Conservation (phyloP, 495 filamentous ascomycete species). For the Penicillium turbatum region DNA sequence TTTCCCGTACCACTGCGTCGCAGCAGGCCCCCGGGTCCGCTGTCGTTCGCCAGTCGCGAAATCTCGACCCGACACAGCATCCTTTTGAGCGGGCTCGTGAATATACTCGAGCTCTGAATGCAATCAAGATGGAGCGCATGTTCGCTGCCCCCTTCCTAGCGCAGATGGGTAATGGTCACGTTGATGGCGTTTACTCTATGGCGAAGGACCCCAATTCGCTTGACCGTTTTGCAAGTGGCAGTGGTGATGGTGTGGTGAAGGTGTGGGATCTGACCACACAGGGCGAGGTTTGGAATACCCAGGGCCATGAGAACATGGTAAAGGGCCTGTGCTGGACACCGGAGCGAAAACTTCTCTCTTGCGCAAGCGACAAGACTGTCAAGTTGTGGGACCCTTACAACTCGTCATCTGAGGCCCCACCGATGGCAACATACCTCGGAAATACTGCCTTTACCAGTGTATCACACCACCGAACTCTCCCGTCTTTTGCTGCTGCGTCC, state of each 20-base stretch:
- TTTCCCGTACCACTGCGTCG: conserved; percentile 70
- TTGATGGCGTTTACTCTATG: conserved; percentile 83
- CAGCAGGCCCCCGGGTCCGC: conserved; percentile 75
- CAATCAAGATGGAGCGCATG: conserved; percentile 90
- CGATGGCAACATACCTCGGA: conserved; percentile 79
- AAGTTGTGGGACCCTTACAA: conserved; percentile 91
- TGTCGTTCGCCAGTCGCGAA: conserved; percentile 70
- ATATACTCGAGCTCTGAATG: conserved; percentile 85
- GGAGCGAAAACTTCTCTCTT: conserved; percentile 81
- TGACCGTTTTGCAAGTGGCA: conserved; percentile 70
- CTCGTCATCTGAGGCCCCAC: conserved; percentile 55
- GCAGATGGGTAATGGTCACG: conserved; percentile 84
- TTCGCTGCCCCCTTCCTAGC: conserved; percentile 90
- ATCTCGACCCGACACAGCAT: conserved; percentile 88
- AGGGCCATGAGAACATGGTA: conserved; percentile 83
- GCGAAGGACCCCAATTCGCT: conserved; percentile 67
- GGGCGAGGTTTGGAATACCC: conserved; percentile 74
- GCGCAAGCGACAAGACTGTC: conserved; percentile 78
- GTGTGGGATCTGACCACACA: conserved; percentile 83
- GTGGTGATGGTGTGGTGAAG: conserved; percentile 84
- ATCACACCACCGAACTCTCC: conserved; percentile 69
- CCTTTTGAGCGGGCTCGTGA: conserved; percentile 93
- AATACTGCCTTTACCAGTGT: conserved; percentile 76
- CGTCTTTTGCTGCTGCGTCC: conserved; percentile 75
- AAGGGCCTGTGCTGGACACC: conserved; percentile 87